phyloP scores from a whole-genome alignment of 2,329 filamentous ascomycete species.

The Teratosphaeria epicoccoides region DNA sequence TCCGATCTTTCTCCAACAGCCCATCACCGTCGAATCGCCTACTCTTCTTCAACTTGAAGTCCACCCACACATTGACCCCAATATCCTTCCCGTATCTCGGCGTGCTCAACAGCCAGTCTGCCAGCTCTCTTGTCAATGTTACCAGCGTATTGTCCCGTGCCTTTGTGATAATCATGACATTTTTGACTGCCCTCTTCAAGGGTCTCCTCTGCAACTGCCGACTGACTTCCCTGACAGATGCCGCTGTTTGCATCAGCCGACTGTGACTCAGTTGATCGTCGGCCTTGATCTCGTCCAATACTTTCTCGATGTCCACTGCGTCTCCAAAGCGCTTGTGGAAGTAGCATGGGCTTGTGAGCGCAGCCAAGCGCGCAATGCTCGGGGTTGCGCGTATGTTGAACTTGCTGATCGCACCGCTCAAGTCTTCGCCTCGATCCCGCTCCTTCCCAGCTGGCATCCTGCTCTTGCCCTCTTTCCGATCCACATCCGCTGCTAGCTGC shows the following conservation, averaged over 20 bases:
- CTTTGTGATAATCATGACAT: conserved; percentile 98
- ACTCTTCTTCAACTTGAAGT: conserved; percentile 80
- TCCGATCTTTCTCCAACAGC: conserved; percentile 61
- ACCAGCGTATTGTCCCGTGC: conserved; percentile 91
- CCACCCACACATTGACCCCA: conserved; percentile 97
- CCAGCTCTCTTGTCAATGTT: conserved; percentile 73
- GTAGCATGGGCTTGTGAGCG: conserved; percentile 86
- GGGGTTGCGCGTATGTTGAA: conserved; percentile 22
- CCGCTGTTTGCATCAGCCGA: conserved; percentile 86
- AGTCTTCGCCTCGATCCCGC: conserved; percentile 10
- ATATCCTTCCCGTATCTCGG: conserved; percentile 79
- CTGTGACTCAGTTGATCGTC: conserved; percentile 86
- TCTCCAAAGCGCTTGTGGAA: conserved; percentile 97
- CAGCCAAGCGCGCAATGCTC: conserved; percentile 42
- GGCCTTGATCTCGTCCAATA: conserved; percentile 87
- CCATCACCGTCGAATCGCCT: conserved; percentile 73
- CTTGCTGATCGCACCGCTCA: conserved; percentile 14
- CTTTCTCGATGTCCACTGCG: conserved; percentile 86
- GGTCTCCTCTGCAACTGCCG: conserved; percentile 64
- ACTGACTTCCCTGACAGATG: conserved; percentile 86
- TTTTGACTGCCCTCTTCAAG: conserved; percentile 81
- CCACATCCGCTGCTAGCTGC: conserved; percentile 18
- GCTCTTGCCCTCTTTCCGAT: conserved; percentile 16
- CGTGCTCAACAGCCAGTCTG: conserved; percentile 78
- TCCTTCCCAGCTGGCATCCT: conserved; percentile 14